Evolutionary conservation across 768 basidiomycete species (phyloP), one percentile per base, ranked within the genome.

Genomic region (Suillus luteus): DNA sequence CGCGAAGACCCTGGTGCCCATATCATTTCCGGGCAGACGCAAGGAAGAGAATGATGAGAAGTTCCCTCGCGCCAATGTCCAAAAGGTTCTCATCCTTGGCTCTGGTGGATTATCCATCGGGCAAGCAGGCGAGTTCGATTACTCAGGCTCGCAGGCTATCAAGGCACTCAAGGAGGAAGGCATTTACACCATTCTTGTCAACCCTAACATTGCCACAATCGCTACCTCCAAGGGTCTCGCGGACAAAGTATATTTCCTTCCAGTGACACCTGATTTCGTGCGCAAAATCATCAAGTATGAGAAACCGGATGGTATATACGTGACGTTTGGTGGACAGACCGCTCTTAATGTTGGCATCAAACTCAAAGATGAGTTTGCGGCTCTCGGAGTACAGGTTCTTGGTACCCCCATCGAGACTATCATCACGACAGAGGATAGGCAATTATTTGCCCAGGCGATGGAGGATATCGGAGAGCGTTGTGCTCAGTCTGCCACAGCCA

Each of bases 181-280:
- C 40, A 99, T 99, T 73, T 99, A 97, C 79, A 99, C 97, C 64
- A 95, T 99, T 77, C 88, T 99, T 75, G 87, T 99, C 70, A 99
- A 99, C 78, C 96, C 97, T 33, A 99, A 99, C 78, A 99, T 99
- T 69, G 97, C 97, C 24, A 99, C 97, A 44, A 99, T 98, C 69
- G 95, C 95, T 52, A 97, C 95, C 1, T 96, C 94, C 55, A 95
- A 95, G 70, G 96, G 97, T 65, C 86, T 99, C 59, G 97, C 97
- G 27, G 97, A 99, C 82, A 99, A 99, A 77, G 96, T 99, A 57
- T 99, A 99, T 82, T 99, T 99, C 86, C 85, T 99, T 11, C 97
- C 97, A 54, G 97, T 99, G 62, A 99, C 93, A 14, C 93, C 95
- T 65, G 97, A 99, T 66, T 99, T 97, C 70, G 95, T 99, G 63